Evolutionary conservation across 495 filamentous ascomycete species (phyloP), one percentile per base, ranked within the genome.

Genomic region (Cetradonia linearis): DNA sequence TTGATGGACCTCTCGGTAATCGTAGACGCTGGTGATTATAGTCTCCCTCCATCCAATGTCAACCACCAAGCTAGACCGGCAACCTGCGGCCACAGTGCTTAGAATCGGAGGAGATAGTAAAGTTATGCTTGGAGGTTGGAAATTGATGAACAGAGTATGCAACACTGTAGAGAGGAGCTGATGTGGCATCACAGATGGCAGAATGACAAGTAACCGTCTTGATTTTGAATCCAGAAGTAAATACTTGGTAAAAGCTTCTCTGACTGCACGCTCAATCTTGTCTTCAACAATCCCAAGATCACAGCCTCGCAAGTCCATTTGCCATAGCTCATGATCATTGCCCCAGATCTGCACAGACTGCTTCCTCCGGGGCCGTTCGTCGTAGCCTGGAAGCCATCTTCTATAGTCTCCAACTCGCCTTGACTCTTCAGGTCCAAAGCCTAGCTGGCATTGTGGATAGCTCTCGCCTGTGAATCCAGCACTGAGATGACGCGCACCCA

Each of bases 41-140:
- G 89, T 92, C 69, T 96, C 94, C 44, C 80, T 79, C 93, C 93
- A 97, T 58, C 92, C 92, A 38, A 98, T 75, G 68, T 97, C 91
- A 11, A 97, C 78, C 4, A 96, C 81, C 28, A 97, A 70, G 2
- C 83, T 87, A 20, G 87, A 84, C 14, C 93, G 85, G 55, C 91
- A 75, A 5, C 93, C 93, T 10, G 90, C 89, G 36, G 84, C 86
- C 5, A 88, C 81, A n/a, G 83, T 76, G 10, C 82, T 70, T 71
- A 90, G 82, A 14, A 88, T 74, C 1, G 91, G 82, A 7, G 83
- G 80, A 2, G 88, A 86, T 62, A 96, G 70, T 48, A 96, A 76
- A 8, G 87, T 90, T 56, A 96, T 79, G n/a, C 81, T 86, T 1
- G 92, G 88, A 38, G 86, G 77, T 60, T 89, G 86, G 70, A 91